phyloP scores from a whole-genome alignment of 257 asterid species.

The Echites panduratus region DNA sequence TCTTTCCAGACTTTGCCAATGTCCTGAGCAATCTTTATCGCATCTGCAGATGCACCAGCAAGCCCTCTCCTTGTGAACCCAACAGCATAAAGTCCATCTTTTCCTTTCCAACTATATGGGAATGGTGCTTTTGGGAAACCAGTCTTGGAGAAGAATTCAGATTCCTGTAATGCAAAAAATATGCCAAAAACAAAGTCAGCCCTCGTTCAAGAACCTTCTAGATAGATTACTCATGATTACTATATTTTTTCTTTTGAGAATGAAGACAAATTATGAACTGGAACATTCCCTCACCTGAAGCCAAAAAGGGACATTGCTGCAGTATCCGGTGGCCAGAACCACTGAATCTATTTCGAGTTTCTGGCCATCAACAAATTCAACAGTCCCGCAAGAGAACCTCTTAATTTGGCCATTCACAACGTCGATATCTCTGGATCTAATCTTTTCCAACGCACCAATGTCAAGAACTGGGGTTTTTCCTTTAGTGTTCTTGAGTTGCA shows the following conservation, averaged over 20 bases:
- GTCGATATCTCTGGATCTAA: slow-evolving; percentile 47
- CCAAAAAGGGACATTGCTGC: slow-evolving; percentile 95
- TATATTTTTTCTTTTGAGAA: not conserved
- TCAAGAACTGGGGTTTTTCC: slow-evolving; percentile 90
- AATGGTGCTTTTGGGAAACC: slow-evolving; percentile 65
- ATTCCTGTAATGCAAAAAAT: slow-evolving; percentile 37
- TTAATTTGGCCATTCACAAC: slow-evolving; percentile 59
- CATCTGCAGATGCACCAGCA: slow-evolving; percentile 81
- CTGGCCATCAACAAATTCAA: slow-evolving; percentile 50
- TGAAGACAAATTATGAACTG: not conserved
- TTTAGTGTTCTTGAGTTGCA: slow-evolving; percentile 53
- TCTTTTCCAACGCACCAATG: slow-evolving; percentile 62
- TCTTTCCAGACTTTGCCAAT: slow-evolving; percentile 70
- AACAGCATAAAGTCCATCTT: slow-evolving; percentile 68
- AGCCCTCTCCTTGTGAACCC: slow-evolving; percentile 94
- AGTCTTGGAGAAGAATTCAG: slow-evolving; percentile 57
- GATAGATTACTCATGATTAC: not conserved
- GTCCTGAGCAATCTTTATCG: slow-evolving; percentile 61
- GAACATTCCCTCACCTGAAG: slow-evolving; percentile 52
- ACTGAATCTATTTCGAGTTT: slow-evolving; percentile 57
- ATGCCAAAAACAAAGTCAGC: slow-evolving; percentile 26
- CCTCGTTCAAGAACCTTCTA: slow-evolving; percentile 1
- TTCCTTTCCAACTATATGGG: slow-evolving; percentile 84
- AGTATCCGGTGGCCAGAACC: slow-evolving; percentile 74
- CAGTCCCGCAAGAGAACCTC: slow-evolving; percentile 37